phyloP scores from a whole-genome alignment of 2,329 filamentous ascomycete species.

The Pseudodiploospora longispora region DNA sequence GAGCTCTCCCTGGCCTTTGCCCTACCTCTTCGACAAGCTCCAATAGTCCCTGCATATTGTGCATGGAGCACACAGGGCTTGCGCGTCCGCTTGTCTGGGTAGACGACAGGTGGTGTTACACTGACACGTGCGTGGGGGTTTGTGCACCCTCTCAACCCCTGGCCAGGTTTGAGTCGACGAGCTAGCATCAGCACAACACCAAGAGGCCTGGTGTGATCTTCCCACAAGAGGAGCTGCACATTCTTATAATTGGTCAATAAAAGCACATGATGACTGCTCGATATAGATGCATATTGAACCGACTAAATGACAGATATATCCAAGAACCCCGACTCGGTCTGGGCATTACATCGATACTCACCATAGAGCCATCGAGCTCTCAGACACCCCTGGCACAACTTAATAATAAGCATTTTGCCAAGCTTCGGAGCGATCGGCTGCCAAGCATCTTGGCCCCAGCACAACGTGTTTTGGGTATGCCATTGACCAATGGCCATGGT shows the following conservation, averaged over 20 bases:
- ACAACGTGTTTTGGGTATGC: conserved; percentile 4
- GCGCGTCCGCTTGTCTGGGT: too few relatives aligned
- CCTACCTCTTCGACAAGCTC: too few relatives aligned
- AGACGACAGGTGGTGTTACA: too few relatives aligned
- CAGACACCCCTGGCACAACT: background rate
- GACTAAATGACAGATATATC: background rate
- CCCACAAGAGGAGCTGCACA: too few relatives aligned
- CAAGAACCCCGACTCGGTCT: conserved; percentile 1
- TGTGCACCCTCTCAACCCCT: too few relatives aligned
- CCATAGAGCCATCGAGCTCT: background rate
- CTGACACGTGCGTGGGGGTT: too few relatives aligned
- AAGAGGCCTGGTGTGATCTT: too few relatives aligned
- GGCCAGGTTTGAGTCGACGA: too few relatives aligned
- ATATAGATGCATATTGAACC: background rate
- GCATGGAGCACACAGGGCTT: too few relatives aligned
- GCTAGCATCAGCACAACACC: too few relatives aligned
- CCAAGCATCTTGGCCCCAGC: conserved; percentile 4
- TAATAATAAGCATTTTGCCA: conserved; percentile 5
- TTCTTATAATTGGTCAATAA: background rate
- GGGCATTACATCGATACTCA: conserved; percentile 1
- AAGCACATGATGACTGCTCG: background rate
- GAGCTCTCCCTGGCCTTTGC: too few relatives aligned
- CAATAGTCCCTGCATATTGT: too few relatives aligned
- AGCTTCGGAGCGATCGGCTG: conserved; percentile 1
- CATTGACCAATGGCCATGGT: conserved; percentile 7